These are phyloP conservation scores for Torulaspora gathmanii DNA, from an alignment of 805 yeast species.

Conservation along the genomic window DNA sequence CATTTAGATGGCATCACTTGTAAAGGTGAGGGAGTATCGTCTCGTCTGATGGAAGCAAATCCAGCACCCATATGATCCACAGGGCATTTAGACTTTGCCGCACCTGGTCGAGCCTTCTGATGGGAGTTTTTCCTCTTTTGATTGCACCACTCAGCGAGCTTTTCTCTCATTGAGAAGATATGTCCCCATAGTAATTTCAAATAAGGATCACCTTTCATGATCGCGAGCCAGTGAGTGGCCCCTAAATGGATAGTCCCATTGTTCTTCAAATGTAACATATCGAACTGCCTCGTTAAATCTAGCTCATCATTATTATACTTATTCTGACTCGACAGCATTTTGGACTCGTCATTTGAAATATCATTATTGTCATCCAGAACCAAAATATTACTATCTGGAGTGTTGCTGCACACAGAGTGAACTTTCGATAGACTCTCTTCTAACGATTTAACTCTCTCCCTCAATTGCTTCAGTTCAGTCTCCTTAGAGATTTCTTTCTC, in stretches of 20 bases:
- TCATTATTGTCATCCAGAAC: conserved; percentile 10
- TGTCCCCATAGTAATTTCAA: conserved; percentile 51
- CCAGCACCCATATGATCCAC: conserved; percentile 19
- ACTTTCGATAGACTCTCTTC: conserved; percentile 43
- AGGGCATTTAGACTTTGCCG: conserved; percentile 27
- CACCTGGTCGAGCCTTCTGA: conserved; percentile 24
- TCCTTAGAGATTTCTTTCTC: conserved; percentile 47
- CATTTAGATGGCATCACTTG: conserved; percentile 8
- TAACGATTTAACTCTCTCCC: conserved; percentile 48
- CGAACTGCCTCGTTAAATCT: conserved; percentile 41
- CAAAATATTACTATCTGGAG: conserved; percentile 19
- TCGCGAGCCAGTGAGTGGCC: conserved; percentile 55
- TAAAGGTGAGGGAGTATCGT: conserved; percentile 4
- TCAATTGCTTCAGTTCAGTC: conserved; percentile 49
- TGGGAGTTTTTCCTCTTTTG: conserved; percentile 21
- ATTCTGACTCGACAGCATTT: conserved; percentile 4
- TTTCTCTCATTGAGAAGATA: conserved; percentile 41
- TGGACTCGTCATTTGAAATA: conserved; percentile 8
- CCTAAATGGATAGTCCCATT: conserved; percentile 45
- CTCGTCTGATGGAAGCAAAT: background rate
- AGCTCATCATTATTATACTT: conserved; percentile 36
- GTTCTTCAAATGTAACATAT: conserved; percentile 42
- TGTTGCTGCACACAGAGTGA: conserved; percentile 22
- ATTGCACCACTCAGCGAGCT: conserved; percentile 33
- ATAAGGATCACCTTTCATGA: conserved; percentile 56